Conservation (phyloP, 768 basidiomycete species). For the Dictyophora rubrovolvata region DNA sequence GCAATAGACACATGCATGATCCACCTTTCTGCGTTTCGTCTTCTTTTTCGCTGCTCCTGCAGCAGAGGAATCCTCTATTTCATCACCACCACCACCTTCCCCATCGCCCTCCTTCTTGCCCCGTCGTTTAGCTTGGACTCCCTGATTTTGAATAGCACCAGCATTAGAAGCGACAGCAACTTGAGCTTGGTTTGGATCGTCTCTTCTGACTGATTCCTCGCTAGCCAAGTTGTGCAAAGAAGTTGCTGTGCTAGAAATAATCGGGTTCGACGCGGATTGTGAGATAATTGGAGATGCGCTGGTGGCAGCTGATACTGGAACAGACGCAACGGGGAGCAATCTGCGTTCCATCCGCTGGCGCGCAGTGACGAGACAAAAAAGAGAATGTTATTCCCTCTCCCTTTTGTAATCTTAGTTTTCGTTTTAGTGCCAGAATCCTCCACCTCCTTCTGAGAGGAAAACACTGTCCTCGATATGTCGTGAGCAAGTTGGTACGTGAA, state of each 20-base stretch:
- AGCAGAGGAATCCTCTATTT: background rate
- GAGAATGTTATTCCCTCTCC: no score
- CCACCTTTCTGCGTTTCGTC: constrained; percentile 72
- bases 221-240: background rate
- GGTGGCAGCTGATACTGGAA: background rate
- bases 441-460: background rate
- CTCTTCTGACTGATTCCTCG: background rate
- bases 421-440: no score
- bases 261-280: background rate
- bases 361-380: background rate
- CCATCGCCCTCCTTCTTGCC: background rate
- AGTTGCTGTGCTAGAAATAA: background rate
- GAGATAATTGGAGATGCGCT: background rate
- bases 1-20: constrained; percentile 91
- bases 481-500: background rate
- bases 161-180: background rate
- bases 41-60: constrained; percentile 21
- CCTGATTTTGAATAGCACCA: background rate
- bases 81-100: constrained; percentile 3
- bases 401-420: no score
- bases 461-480: background rate
- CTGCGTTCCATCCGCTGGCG: constrained; percentile 4
- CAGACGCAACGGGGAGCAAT: constrained; percentile 3
- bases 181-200: background rate
- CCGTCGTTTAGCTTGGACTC: background rate